Conservation (phyloP, 1,284 basidiomycete genomes). For the Mycena sp. region DNA sequence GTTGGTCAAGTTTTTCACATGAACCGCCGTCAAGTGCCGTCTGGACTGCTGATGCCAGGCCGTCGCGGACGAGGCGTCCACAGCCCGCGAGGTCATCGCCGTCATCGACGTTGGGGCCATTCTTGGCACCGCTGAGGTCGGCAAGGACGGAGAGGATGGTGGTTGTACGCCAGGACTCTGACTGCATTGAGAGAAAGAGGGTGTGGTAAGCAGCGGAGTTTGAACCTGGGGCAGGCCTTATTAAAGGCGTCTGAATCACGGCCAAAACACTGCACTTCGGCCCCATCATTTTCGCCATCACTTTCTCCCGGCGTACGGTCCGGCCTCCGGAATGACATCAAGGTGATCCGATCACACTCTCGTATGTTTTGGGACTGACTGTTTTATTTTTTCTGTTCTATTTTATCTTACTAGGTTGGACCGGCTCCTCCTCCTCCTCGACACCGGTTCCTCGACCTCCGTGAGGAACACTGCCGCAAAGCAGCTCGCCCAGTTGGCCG, state of each 20-base stretch:
- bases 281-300: not conserved
- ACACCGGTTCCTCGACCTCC: constrained; percentile 88
- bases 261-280: too few species aligned
- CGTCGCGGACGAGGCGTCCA: too few species aligned
- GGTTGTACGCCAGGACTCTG: too few species aligned
- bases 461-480: constrained; percentile 92
- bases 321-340: constrained; percentile 17
- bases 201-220: too few species aligned
- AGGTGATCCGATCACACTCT: not conserved
- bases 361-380: not conserved
- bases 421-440: constrained; percentile 89
- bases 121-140: too few species aligned
- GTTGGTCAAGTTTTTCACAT: constrained; percentile 35
- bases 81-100: too few species aligned
- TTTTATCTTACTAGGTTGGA: constrained; percentile 74
- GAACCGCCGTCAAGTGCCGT: not conserved
- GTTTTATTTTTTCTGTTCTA: not conserved
- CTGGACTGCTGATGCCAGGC: too few species aligned
- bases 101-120: too few species aligned
- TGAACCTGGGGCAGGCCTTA: too few species aligned
- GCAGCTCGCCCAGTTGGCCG: constrained; percentile 91
- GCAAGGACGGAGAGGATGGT: too few species aligned
- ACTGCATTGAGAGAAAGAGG: too few species aligned
- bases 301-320: not conserved
- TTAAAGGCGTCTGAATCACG: too few species aligned